Base-by-base conservation (phyloP, 2,329 filamentous ascomycete genomes). In the Pseudogymnoascus sp. region DNA sequence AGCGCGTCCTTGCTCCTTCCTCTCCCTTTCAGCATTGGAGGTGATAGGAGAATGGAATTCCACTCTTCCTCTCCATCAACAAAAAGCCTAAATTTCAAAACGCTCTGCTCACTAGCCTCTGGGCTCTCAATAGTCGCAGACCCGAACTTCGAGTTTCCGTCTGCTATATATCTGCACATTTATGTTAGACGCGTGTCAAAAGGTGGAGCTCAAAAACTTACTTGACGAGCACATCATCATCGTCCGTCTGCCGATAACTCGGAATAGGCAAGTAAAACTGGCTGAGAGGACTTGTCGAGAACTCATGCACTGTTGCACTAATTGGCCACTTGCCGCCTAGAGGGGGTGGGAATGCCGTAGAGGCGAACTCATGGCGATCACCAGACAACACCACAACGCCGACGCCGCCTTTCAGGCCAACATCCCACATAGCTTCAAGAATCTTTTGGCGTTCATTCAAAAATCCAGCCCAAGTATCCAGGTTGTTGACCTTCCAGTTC, bases 321-420 rank as follows among this genome's bases (percentile, higher is more conserved):
- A 84, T 76, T 0, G 84, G 79, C 87, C 87, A 90, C 60, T 74
- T 82, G 58, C 84, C 83, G 65, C 77, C 80, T 60, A 67, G 78
- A 65, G 80, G 84, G n/a, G 82, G 86, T 13, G 80, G 87, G 76
- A 88, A 88, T 58, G 87, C 86, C 0, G 93, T 97, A 0, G 93
- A 92, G 1, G 90, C 94, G 73, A 97, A 97, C 74, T 99, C 94
- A 72, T 99, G 94, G n/a, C 94, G 82, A 71, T 99, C 94, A 0
- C 94, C 94, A 13, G 89, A 94, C 9, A 99, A 79, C 10, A 97
- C 79, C 2, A 96, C 81, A 6, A 97, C 87, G 25, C 92, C 90
- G 5, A 88, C 78, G 5, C 90, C 89, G 4, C 84, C 83, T 1
- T 76, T 74, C 10, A 83, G 78, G n/a, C 90, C 87, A 0, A 89